phyloP scores from a whole-genome alignment of 2,329 filamentous ascomycete species.

The Exophiala lecanii-corni region DNA sequence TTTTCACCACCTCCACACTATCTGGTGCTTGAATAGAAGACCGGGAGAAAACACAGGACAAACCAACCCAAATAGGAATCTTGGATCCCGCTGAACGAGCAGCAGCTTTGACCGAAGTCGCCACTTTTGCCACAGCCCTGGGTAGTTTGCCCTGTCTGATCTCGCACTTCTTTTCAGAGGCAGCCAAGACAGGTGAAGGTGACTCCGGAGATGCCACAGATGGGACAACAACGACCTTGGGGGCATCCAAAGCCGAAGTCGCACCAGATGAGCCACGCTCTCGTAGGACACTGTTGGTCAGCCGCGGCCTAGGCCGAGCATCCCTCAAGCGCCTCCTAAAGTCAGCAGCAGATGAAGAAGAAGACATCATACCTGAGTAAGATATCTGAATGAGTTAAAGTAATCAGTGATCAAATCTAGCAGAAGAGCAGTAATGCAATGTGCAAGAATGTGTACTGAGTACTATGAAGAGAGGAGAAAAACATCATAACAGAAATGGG shows the following conservation, averaged over 20 bases:
- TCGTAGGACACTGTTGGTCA: constrained; percentile 19
- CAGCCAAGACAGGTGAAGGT: constrained; percentile 6
- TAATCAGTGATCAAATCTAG: no score
- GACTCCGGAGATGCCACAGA: constrained; percentile 14
- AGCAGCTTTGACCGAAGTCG: constrained; percentile 10
- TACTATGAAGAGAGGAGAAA: not conserved
- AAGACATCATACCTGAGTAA: no score
- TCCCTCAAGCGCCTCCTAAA: constrained; percentile 15
- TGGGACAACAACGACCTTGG: constrained; percentile 7
- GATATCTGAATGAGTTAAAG: no score
- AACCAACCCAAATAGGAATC: constrained; percentile 11
- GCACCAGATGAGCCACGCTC: constrained; percentile 9
- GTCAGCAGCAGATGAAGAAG: no score
- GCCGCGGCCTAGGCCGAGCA: constrained; percentile 20
- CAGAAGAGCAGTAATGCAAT: no score
- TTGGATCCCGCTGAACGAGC: constrained; percentile 10
- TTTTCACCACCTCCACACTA: constrained; percentile 7
- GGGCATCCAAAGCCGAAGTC: constrained; percentile 13
- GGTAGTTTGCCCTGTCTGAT: constrained; percentile 9
- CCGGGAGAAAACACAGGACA: constrained; percentile 9
- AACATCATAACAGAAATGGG: not conserved
- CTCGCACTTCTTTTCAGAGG: constrained; percentile 5
- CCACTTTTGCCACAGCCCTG: constrained; percentile 7
- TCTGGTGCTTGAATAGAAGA: constrained; percentile 7
- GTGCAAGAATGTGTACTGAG: not conserved